Conservation (phyloP, 768 basidiomycete genomes). For the Auriscalpium orientale region DNA sequence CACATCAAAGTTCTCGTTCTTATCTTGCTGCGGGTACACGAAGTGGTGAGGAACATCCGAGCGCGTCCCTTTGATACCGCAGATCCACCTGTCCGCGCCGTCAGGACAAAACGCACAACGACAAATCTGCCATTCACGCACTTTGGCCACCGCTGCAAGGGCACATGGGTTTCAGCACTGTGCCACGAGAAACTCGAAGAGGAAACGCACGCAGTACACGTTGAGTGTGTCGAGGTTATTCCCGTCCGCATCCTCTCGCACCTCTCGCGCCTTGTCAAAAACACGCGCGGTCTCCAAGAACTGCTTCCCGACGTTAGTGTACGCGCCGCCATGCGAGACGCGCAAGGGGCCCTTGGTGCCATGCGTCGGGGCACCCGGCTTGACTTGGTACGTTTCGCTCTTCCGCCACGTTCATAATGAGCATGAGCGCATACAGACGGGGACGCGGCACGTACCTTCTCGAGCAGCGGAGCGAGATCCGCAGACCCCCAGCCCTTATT, state of each 20-base stretch:
- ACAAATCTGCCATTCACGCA: conserved; percentile 16
- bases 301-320: conserved; percentile 17
- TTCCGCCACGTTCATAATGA: conserved; percentile 21
- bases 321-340: conserved; percentile 20
- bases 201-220: conserved; percentile 18
- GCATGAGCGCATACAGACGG: neutral
- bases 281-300: conserved; percentile 19
- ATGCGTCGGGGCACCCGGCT: conserved; percentile 28
- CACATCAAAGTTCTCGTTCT: conserved; percentile 26
- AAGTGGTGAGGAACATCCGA: neutral
- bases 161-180: neutral
- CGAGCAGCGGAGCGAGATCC: conserved; percentile 48
- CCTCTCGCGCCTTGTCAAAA: conserved; percentile 16
- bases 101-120: neutral
- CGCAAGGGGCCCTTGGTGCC: conserved; percentile 42
- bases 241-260: conserved; percentile 10
- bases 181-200: neutral
- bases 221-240: conserved; percentile 20
- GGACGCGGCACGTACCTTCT: conserved; percentile 33
- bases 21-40: conserved; percentile 7
- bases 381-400: conserved; percentile 33
- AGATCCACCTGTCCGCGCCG: conserved; percentile 38
- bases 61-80: neutral
- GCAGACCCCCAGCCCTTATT: conserved; percentile 58
- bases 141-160: conserved; percentile 47